Evolutionary conservation across 805 yeast species (phyloP), one percentile per base, ranked within the genome.

Genomic region (Starmerella geochares): DNA sequence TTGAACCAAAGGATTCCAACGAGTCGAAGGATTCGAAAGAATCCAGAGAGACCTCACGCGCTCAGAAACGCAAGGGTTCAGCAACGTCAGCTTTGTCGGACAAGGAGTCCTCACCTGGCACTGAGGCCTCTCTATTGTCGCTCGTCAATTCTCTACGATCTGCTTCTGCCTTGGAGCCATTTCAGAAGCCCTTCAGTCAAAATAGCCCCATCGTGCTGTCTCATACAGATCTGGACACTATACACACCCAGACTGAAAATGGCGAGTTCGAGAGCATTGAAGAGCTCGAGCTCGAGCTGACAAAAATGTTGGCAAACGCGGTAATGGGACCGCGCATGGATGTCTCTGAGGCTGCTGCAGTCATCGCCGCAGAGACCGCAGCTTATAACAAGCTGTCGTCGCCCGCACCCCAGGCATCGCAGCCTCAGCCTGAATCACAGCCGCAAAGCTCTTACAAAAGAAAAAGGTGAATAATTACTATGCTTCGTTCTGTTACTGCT

Each of bases 271-370:
- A n/a, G 5, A 17, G n/a, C 16, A 14, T 39, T 2, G 51, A 43
- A 11, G 48, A 31, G 11, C 35, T 49, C 24, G 50, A 46, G 31
- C 36, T 23, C 11, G 52, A 49, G 28, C 49, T 52, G 14, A 6
- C 36, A 4, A 33, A 24, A 19, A 41, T 52, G 48, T 32, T 52
- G 31, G 55, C 55, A 11, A 52, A 52, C 32, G 48, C 48, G 14
- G 53, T 39, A 21, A 38, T 52, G 49, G 28, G 40, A 19, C 16
- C n/a, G 1, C 17, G 9, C 2, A 28, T 28, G 19, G 31, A 23
- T 20, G 41, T 41, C n/a, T 16, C n/a, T 10, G 48, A 43, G 4
- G 46, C 46, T 4, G 19, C 39, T 3, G 19, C 21, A 10, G 37
- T 19, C 13, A 17, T 51, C 7, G 39, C 8, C 23, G 13, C 25